A percentile compares a stretch with the other conserved stretches of the same genome.
Conservation (phyloP, 139 green algal species). For the Chlorella sorokiniana region DNA sequence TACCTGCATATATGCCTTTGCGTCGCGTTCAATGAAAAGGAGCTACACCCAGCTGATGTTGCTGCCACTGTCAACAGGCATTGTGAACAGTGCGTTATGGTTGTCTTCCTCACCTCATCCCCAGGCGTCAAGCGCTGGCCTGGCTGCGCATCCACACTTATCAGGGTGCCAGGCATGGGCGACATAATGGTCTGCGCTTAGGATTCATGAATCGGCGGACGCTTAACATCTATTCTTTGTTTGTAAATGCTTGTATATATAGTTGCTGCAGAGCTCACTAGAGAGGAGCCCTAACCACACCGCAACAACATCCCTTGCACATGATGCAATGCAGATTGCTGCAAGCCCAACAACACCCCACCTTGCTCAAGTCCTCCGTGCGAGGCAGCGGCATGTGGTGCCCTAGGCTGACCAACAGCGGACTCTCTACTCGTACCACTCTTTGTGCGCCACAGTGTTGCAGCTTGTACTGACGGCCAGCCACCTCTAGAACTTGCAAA, state of each 20-base stretch:
- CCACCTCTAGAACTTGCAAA: conserved; percentile 25
- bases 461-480: conserved; percentile 5
- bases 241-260: neutral
- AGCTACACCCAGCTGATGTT: neutral
- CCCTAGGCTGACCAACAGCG: neutral
- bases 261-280: neutral
- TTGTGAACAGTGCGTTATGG: no score
- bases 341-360: neutral
- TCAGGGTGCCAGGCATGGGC: conserved; percentile 53
- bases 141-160: conserved; percentile 30
- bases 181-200: conserved; percentile 38
- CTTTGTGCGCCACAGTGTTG: conserved; percentile 43
- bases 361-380: conserved; percentile 9
- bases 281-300: neutral
- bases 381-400: conserved; percentile 22
- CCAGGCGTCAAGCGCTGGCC: conserved; percentile 45
- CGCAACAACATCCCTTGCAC: neutral
- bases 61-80: no score
- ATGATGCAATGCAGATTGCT: neutral
- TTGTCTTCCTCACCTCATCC: conserved; percentile 41
- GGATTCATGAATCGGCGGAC: neutral
- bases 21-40: neutral
- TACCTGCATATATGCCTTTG: conserved; percentile 4
- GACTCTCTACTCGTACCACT: conserved; percentile 18
- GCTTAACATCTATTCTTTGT: no score